Percentiles rank a stretch among this genome's conserved stretches.
Conservation (phyloP, 2,329 filamentous ascomycete species). For the Cytospora schulzeri region DNA sequence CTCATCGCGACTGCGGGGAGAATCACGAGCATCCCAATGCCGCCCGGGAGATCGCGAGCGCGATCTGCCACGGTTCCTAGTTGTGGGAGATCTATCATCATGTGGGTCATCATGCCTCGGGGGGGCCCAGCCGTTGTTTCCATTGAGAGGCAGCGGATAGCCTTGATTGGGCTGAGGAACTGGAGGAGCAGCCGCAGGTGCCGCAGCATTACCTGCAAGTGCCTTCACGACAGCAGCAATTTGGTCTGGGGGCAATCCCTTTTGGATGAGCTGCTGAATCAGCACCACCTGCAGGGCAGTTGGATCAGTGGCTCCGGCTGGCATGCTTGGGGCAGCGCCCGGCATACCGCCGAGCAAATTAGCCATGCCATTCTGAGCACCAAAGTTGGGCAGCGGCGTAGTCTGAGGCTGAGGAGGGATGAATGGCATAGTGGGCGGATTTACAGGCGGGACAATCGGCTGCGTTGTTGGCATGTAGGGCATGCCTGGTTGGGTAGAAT, state of each 20-base stretch:
- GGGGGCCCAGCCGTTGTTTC: conserved; percentile 38
- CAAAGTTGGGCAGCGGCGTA: conserved; percentile 35
- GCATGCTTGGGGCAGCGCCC: conserved; percentile 38
- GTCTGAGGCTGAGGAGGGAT: conserved; percentile 39
- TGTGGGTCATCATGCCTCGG: conserved; percentile 49
- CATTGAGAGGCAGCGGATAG: conserved; percentile 39
- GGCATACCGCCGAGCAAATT: conserved; percentile 43
- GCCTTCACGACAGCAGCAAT: conserved; percentile 63
- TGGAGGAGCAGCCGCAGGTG: conserved; percentile 39
- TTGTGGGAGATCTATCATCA: conserved; percentile 64
- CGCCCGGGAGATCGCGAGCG: conserved; percentile 80
- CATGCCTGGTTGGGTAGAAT: conserved; percentile 31
- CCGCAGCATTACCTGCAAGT: conserved; percentile 45
- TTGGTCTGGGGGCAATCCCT: conserved; percentile 77
- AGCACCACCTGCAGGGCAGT: conserved; percentile 72
- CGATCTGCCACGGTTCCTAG: conserved; percentile 63
- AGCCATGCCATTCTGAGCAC: conserved; percentile 35
- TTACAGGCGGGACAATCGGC: conserved; percentile 60
- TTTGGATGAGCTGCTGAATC: conserved; percentile 73
- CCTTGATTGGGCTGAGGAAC: conserved; percentile 44
- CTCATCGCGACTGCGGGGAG: conserved; percentile 66
- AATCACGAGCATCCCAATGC: conserved; percentile 67
- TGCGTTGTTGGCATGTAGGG: conserved; percentile 42
- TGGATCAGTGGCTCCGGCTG: conserved; percentile 44
- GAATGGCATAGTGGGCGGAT: conserved; percentile 46